These are phyloP conservation scores for Phytophthora niederhauseri DNA, from an alignment of 352 stramenopile species.

Conservation along the genomic window DNA sequence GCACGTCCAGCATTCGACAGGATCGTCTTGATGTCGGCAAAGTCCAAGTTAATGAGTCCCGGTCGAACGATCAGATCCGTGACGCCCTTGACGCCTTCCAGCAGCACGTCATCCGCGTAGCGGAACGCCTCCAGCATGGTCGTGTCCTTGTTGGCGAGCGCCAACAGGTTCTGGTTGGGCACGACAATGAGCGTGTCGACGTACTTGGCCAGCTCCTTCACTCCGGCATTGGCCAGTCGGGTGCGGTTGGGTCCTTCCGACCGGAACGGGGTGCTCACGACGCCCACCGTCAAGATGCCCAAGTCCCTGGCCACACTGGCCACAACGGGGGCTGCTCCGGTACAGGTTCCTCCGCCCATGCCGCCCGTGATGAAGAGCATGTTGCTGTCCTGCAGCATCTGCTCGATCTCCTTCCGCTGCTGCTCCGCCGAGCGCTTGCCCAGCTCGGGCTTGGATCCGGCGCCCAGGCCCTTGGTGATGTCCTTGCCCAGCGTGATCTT, in stretches of 20 bases:
- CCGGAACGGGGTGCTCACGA: conserved; percentile 97
- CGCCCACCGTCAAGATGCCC: conserved; percentile 94
- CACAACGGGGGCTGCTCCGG: conserved; percentile 93
- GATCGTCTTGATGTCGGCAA: conserved; percentile 97
- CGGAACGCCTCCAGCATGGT: conserved; percentile 95
- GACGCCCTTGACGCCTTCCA: conserved; percentile 96
- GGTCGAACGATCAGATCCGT: conserved; percentile 97
- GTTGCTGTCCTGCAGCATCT: conserved; percentile 92
- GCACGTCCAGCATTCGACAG: conserved; percentile 94
- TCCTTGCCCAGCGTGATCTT: conserved; percentile 89
- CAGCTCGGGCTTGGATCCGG: conserved; percentile 82
- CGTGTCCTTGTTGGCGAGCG: conserved; percentile 93
- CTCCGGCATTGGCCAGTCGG: conserved; percentile 91
- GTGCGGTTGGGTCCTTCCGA: conserved; percentile 96
- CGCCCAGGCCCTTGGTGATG: conserved; percentile 84
- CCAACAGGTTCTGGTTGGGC: conserved; percentile 96
- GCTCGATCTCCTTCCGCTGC: conserved; percentile 90
- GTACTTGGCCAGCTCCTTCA: conserved; percentile 92
- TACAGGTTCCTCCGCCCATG: conserved; percentile 94
- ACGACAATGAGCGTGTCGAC: conserved; percentile 98
- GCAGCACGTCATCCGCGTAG: conserved; percentile 95
- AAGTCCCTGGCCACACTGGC: conserved; percentile 93
- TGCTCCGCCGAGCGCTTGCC: conserved; percentile 87
- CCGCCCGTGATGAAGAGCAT: conserved; percentile 97
- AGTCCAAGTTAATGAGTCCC: conserved; percentile 98